These are phyloP conservation scores for Dillenia turbinata DNA, from an alignment of 164 flowering plant genomes.

Conservation along the genomic window DNA sequence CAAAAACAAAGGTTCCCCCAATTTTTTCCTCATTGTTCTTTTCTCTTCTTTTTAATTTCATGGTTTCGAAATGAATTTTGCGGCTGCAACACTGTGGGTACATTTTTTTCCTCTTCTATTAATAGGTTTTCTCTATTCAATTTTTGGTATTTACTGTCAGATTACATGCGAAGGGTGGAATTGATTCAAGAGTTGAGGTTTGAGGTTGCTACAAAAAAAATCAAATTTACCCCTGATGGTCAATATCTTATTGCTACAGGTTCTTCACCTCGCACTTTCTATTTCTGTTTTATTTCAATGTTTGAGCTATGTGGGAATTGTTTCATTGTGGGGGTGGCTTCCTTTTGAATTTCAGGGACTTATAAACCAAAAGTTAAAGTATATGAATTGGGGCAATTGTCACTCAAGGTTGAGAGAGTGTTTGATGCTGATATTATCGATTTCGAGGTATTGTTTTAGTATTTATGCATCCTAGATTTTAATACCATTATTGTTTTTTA, in stretches of 20 bases:
- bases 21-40: neutral
- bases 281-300: neutral
- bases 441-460: conserved; percentile 53
- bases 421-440: conserved; percentile 75
- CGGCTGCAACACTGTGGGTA: too few relatives aligned
- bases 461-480: too few relatives aligned
- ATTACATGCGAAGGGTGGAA: conserved; percentile 69
- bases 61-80: too few relatives aligned
- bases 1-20: conserved; percentile 47
- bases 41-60: neutral
- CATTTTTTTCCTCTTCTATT: neutral
- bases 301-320: neutral
- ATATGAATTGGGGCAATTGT: conserved; percentile 66
- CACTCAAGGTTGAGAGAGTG: conserved; percentile 90
- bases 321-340: neutral
- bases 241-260: conserved; percentile 91
- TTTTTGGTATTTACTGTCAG: conserved; percentile 24
- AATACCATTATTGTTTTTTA: too few relatives aligned
- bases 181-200: conserved; percentile 88
- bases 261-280: conserved; percentile 4
- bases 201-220: conserved; percentile 80
- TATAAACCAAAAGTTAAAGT: conserved; percentile 97
- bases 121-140: neutral
- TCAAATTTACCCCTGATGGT: conserved; percentile 82
- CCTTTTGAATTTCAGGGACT: conserved; percentile 43